phyloP scores from a whole-genome alignment of 768 basidiomycete species.

The Neoboletus subvelutipes region DNA sequence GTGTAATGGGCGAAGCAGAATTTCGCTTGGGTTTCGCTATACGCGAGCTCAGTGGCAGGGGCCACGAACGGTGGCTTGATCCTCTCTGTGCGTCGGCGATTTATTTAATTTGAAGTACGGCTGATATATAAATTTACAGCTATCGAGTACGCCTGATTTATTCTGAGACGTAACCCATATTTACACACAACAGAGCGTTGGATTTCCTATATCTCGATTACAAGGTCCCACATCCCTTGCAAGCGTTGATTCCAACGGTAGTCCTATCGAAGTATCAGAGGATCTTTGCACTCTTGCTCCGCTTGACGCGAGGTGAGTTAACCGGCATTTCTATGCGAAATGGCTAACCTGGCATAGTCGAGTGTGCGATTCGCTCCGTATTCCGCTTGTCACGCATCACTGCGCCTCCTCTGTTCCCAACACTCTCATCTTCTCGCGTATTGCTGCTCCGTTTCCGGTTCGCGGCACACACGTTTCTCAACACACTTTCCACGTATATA shows the following conservation, averaged over 20 bases:
- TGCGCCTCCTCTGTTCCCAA: slow-evolving; percentile 55
- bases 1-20: slow-evolving; percentile 59
- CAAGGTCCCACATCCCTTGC: slow-evolving; percentile 78
- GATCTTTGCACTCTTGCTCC: slow-evolving; percentile 75
- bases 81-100: slow-evolving; percentile 64
- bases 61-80: slow-evolving; percentile 76
- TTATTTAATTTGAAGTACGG: neutral
- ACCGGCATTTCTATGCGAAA: neutral
- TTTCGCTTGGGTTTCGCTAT: slow-evolving; percentile 84
- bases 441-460: slow-evolving; percentile 72
- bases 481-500: slow-evolving; percentile 65
- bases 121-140: slow-evolving; percentile 16
- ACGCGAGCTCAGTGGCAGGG: slow-evolving; percentile 64
- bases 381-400: slow-evolving; percentile 58
- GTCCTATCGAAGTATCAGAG: slow-evolving; percentile 85
- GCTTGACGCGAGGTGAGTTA: slow-evolving; percentile 70
- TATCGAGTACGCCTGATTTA: slow-evolving; percentile 20
- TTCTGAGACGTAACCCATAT: neutral
- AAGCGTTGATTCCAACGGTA: slow-evolving; percentile 65
- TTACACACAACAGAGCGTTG: slow-evolving; percentile 55
- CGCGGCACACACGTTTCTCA: slow-evolving; percentile 67
- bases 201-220: slow-evolving; percentile 92
- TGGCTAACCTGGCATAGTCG: slow-evolving; percentile 43
- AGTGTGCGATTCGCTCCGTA: slow-evolving; percentile 62
- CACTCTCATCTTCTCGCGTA: slow-evolving; percentile 49